Percentiles rank a stretch among this genome's conserved stretches.
Evolutionary conservation across 768 basidiomycete genomes (phyloP).

Genomic region (Boletus tomentosulus): DNA sequence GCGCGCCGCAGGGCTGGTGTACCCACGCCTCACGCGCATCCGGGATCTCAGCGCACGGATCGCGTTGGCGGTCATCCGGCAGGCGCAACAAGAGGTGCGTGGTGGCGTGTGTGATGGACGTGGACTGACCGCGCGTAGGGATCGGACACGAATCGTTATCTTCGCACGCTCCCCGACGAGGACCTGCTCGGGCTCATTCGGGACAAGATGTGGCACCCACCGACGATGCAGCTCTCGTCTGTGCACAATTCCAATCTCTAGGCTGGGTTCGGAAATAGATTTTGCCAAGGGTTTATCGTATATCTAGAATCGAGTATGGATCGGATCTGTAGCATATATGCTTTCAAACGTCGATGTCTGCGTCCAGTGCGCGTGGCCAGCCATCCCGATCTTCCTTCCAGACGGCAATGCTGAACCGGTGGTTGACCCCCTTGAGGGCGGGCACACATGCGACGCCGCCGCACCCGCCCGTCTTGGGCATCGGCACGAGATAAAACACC

Average conservation of each 20-base stretch:
- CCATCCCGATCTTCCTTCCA: conserved; percentile 44
- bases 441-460: conserved; percentile 76
- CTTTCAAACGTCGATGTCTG: conserved; percentile 28
- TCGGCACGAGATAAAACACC: conserved; percentile 69
- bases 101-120: not conserved
- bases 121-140: conserved; percentile 8
- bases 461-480: conserved; percentile 81
- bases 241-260: conserved; percentile 13
- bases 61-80: conserved; percentile 56
- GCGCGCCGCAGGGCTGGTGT: conserved; percentile 50
- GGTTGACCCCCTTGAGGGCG: conserved; percentile 81
- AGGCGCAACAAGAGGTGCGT: conserved; percentile 61
- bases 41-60: conserved; percentile 62
- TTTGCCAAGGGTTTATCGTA: not conserved
- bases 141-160: conserved; percentile 43
- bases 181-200: conserved; percentile 47
- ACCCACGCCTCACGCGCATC: conserved; percentile 64
- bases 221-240: not conserved
- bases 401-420: conserved; percentile 69
- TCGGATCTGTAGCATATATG: not conserved
- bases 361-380: conserved; percentile 16
- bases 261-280: not conserved
- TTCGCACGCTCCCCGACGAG: conserved; percentile 46
- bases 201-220: conserved; percentile 55
- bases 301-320: not conserved